Conservation (phyloP, 306 rosid species). For the Cajanus cajan region DNA sequence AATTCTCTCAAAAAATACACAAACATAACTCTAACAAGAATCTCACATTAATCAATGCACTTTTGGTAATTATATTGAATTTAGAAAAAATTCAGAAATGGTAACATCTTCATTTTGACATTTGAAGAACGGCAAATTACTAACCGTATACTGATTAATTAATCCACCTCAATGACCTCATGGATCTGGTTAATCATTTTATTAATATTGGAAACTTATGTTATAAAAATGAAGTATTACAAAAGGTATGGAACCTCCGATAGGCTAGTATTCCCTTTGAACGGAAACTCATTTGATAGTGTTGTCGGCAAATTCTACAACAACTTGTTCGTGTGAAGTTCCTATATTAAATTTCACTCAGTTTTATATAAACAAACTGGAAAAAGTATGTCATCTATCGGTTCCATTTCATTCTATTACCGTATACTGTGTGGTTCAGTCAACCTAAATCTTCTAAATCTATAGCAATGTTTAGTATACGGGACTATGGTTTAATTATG, state of each 20-base stretch:
- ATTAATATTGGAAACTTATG: too few relatives aligned
- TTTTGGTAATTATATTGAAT: neutral
- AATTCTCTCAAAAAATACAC: too few relatives aligned
- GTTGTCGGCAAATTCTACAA: too few relatives aligned
- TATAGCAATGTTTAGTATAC: constrained; percentile 2
- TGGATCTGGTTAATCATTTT: neutral
- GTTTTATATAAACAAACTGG: neutral
- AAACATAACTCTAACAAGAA: too few relatives aligned
- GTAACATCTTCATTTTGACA: neutral
- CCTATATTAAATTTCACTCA: neutral
- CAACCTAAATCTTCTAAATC: neutral
- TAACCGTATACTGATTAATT: neutral
- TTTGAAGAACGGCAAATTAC: neutral
- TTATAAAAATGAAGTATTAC: too few relatives aligned
- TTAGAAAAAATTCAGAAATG: neutral
- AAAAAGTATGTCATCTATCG: neutral
- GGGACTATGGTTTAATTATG: neutral
- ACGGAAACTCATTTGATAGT: too few relatives aligned
- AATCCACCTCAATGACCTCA: neutral
- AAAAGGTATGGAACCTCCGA: too few relatives aligned
- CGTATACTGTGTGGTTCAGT: constrained; percentile 6
- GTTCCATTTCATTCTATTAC: neutral
- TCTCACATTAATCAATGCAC: too few relatives aligned
- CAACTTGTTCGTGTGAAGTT: neutral
- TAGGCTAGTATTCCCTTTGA: too few relatives aligned